phyloP scores from a whole-genome alignment of 345 rosid species.

The Acer saccharum region DNA sequence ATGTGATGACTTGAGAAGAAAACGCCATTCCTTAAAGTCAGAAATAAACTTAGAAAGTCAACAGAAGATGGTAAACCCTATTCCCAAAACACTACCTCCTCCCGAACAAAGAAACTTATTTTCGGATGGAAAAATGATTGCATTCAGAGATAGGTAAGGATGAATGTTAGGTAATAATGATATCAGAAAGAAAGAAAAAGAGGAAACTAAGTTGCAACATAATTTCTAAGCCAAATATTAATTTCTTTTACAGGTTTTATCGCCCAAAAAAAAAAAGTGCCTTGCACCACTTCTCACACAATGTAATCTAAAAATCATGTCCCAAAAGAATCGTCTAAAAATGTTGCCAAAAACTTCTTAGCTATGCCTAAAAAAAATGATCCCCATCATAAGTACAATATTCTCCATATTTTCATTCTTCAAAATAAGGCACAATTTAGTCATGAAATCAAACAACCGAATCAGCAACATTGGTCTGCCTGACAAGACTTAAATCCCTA shows the following conservation, averaged over 20 bases:
- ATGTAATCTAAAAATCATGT: not conserved
- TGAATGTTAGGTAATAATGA: not conserved
- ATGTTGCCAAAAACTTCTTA: not conserved
- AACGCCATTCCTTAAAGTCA: slow-evolving; percentile 74
- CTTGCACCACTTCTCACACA: not conserved
- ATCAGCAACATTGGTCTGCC: not conserved
- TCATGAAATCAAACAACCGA: not conserved
- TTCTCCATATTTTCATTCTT: not conserved
- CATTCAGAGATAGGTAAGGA: not conserved
- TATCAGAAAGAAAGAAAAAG: not conserved
- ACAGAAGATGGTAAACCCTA: slow-evolving; percentile 8
- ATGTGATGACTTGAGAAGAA: slow-evolving; percentile 74
- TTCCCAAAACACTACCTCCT: slow-evolving; percentile 10
- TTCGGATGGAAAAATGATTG: not conserved
- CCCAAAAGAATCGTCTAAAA: not conserved
- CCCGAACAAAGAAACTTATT: not conserved
- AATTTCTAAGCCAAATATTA: not conserved
- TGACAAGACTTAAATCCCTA: not conserved
- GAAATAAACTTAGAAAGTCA: slow-evolving; percentile 17
- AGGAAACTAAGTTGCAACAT: not conserved
- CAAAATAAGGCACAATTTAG: not conserved
- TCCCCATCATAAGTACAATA: not conserved
- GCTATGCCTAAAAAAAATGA: not conserved
- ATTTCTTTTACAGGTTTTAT: not conserved
- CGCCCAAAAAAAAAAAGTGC: not conserved